Percentiles rank a stretch among this genome's conserved stretches.
Conservation (phyloP, 164 flowering plant genomes). For the Saururus chinensis region DNA sequence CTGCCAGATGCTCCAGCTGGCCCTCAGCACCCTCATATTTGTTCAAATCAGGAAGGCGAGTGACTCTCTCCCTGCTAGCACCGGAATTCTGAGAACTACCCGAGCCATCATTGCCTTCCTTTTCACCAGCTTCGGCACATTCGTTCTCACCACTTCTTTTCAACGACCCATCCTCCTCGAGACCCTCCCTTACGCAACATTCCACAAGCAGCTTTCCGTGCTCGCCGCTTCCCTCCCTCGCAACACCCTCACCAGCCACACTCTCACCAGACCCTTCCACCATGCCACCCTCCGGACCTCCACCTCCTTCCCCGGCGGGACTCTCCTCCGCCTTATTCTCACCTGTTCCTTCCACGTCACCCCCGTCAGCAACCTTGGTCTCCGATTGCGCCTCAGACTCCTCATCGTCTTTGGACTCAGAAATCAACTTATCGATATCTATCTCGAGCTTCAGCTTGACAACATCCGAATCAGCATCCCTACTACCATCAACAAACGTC, state of each 20-base stretch:
- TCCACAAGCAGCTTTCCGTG: neutral
- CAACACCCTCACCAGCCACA: neutral
- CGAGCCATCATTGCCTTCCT: neutral
- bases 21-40: neutral
- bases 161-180: neutral
- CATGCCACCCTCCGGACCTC: neutral
- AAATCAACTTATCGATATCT: neutral
- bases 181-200: neutral
- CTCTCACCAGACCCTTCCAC: neutral
- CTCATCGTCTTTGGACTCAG: neutral
- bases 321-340: neutral
- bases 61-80: neutral
- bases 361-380: neutral
- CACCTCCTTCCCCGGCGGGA: neutral
- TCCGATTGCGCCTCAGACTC: slow-evolving; percentile 2
- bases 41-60: slow-evolving; percentile 7
- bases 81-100: neutral
- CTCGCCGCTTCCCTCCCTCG: neutral
- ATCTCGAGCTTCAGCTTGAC: slow-evolving; percentile 18
- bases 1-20: neutral
- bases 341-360: neutral
- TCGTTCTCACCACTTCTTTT: neutral
- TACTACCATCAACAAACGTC: neutral
- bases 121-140: neutral
- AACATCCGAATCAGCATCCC: neutral